These are phyloP conservation scores for Glonium stellatum DNA, from an alignment of 495 filamentous ascomycete genomes.

Conservation along the genomic window DNA sequence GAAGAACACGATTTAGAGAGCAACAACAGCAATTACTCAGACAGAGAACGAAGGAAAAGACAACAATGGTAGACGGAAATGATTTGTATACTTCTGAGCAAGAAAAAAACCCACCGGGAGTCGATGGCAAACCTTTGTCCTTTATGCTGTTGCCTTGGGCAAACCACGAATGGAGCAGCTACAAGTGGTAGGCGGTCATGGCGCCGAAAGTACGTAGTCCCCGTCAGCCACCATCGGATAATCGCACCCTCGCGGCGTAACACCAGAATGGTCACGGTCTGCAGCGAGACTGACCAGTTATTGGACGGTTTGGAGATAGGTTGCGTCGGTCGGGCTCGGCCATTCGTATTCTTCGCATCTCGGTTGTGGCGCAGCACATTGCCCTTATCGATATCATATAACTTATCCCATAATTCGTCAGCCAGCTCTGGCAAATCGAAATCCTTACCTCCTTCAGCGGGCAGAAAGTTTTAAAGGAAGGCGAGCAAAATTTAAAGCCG, in stretches of 20 bases:
- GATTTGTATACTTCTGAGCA: background rate
- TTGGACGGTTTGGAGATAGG: background rate
- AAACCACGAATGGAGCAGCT: background rate
- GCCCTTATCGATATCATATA: background rate
- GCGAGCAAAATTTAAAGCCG: too few relatives aligned
- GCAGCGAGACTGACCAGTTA: background rate
- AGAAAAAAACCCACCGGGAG: background rate
- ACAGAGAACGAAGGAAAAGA: background rate
- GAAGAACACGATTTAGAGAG: too few relatives aligned
- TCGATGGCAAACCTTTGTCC: background rate
- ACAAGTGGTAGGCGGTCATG: background rate
- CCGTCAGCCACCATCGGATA: background rate
- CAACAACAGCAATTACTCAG: too few relatives aligned
- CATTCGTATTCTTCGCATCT: background rate
- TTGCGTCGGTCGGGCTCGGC: background rate
- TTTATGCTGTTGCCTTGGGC: conserved; percentile 19
- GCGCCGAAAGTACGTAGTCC: background rate
- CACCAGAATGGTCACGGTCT: background rate
- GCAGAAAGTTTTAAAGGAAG: too few relatives aligned
- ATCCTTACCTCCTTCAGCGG: too few relatives aligned
- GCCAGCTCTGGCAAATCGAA: too few relatives aligned
- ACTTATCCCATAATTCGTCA: background rate
- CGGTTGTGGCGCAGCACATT: background rate
- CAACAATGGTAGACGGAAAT: background rate
- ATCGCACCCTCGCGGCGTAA: background rate